Percentiles rank a stretch among this genome's conserved stretches.
Conservation (phyloP, 2,329 filamentous ascomycete species). For the Teratosphaeriaceae sp. region DNA sequence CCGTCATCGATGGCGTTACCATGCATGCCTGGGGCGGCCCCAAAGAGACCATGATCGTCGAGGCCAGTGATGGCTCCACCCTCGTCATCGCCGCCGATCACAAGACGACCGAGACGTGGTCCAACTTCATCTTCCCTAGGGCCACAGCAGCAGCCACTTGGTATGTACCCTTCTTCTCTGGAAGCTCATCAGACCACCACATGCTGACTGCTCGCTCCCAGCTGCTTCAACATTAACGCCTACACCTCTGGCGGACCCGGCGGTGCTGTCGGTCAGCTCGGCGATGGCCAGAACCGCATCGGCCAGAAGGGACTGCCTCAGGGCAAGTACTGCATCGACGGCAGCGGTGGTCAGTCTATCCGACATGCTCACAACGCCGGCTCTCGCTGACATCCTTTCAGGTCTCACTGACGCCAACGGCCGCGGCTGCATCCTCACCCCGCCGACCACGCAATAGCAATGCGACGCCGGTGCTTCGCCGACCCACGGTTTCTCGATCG, state of each 20-base stretch:
- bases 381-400: conserved; percentile 5
- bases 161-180: conserved; percentile 2
- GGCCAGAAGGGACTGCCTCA: conserved; percentile 35
- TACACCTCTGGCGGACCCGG: conserved; percentile 22
- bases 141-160: neutral
- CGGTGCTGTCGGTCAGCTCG: conserved; percentile 54
- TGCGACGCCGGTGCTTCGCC: conserved; percentile 51
- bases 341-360: conserved; percentile 34
- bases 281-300: conserved; percentile 56
- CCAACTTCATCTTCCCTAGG: neutral
- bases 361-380: neutral
- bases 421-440: conserved; percentile 58
- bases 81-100: neutral
- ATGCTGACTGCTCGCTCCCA: neutral
- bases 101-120: conserved; percentile 1
- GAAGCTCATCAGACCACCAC: neutral
- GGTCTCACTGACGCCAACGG: conserved; percentile 49
- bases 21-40: too few species aligned
- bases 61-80: neutral
- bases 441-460: conserved; percentile 53
- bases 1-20: too few species aligned
- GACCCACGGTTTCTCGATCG: conserved; percentile 50
- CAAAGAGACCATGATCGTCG: neutral
- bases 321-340: conserved; percentile 50
- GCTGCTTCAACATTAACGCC: conserved; percentile 49